Percentiles rank a stretch among this genome's conserved stretches.
Conservation (phyloP, 2,329 filamentous ascomycete species). For the Hypocreales sp. region DNA sequence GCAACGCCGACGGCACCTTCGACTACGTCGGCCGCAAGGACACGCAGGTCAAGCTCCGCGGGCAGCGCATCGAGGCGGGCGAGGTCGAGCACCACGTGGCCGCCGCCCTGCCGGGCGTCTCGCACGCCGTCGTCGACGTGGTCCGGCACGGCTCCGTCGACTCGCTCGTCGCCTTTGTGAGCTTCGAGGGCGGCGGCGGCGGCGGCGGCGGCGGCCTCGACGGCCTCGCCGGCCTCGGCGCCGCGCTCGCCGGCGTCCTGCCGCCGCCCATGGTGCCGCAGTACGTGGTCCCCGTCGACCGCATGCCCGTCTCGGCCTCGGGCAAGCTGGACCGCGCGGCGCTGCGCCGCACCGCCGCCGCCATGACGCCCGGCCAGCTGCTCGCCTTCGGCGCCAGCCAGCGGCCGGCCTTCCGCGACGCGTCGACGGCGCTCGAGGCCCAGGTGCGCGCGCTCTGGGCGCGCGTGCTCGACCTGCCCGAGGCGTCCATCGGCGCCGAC, state of each 20-base stretch:
- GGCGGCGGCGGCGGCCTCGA: too few species aligned
- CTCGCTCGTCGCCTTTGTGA: not conserved
- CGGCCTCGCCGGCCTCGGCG: not conserved
- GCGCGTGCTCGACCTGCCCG: conserved; percentile 3
- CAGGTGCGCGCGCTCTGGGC: conserved; percentile 6
- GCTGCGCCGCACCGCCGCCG: not conserved
- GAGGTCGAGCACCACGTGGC: not conserved
- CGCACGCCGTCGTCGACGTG: not conserved
- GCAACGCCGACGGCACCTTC: not conserved
- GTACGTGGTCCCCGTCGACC: not conserved
- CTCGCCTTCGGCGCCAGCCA: not conserved
- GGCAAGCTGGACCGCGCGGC: not conserved
- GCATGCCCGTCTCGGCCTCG: not conserved
- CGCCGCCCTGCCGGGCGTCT: not conserved
- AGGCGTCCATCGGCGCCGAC: conserved; percentile 4
- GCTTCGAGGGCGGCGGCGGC: too few species aligned
- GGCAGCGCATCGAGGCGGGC: not conserved
- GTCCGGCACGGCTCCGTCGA: not conserved
- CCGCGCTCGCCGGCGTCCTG: not conserved
- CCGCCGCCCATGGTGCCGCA: not conserved
- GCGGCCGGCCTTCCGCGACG: not conserved
- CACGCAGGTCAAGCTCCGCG: not conserved
- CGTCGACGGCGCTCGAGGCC: conserved; percentile 5
- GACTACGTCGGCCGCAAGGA: not conserved
- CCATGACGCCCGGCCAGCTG: not conserved